Percentiles rank a stretch among this genome's conserved stretches.
Evolutionary conservation across 2,329 filamentous ascomycete species (phyloP).

Genomic region (Fonsecaea monophora): DNA sequence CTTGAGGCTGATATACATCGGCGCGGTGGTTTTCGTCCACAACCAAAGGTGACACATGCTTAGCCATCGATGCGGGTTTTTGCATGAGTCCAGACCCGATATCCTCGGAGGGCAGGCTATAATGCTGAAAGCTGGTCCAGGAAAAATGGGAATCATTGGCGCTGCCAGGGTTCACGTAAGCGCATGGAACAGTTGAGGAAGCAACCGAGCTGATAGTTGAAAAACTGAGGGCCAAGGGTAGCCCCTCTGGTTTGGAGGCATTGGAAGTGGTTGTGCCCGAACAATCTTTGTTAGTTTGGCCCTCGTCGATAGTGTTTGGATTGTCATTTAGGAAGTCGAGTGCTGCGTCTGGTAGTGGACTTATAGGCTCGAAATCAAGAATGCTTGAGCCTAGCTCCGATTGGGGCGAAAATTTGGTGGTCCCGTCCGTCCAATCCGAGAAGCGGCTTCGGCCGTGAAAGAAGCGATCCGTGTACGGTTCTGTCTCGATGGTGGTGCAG

Average conservation of each 20-base stretch:
- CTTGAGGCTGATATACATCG: conserved; percentile 21
- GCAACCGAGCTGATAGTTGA: conserved; percentile 48
- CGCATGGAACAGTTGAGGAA: conserved; percentile 29
- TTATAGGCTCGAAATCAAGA: conserved; percentile 35
- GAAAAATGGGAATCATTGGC: conserved; percentile 23
- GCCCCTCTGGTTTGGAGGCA: conserved; percentile 39
- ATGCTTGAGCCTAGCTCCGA: conserved; percentile 34
- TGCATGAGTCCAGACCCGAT: conserved; percentile 32
- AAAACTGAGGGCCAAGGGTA: conserved; percentile 44
- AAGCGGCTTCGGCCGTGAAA: conserved; percentile 48
- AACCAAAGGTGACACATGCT: conserved; percentile 17
- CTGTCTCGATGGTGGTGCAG: conserved; percentile 38
- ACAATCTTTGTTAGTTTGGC: conserved; percentile 13
- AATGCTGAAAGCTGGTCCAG: conserved; percentile 37
- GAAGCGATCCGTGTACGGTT: conserved; percentile 28
- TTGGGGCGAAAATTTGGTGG: conserved; percentile 41
- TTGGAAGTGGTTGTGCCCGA: conserved; percentile 32
- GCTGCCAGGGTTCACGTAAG: conserved; percentile 32
- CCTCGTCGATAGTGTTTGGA: background rate
- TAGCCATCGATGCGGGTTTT: conserved; percentile 23
- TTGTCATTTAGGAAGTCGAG: conserved; percentile 4
- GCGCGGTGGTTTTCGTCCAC: conserved; percentile 36
- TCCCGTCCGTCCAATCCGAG: conserved; percentile 49
- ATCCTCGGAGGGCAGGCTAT: conserved; percentile 36
- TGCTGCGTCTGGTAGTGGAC: conserved; percentile 21